A percentile compares a stretch with the other conserved stretches of the same genome.
Evolutionary conservation across 108 stramenopile genomes (phyloP).

Genomic region (Conticribra guillardii): DNA sequence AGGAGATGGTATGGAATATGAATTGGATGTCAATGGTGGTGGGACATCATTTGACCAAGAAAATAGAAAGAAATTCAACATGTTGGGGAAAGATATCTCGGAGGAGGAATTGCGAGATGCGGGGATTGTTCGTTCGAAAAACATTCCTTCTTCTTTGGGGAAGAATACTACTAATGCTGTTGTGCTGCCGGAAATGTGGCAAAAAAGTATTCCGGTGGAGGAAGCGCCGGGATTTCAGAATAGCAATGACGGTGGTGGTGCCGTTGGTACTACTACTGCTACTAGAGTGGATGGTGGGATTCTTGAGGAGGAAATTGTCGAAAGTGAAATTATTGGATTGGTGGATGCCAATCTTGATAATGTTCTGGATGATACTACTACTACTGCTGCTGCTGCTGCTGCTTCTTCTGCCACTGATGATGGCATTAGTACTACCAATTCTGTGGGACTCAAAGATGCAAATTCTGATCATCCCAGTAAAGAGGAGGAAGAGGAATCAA

Average conservation of each 20-base stretch:
- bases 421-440: background rate
- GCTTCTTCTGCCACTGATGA: background rate
- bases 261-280: no score
- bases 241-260: conserved; percentile 12
- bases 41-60: conserved; percentile 22
- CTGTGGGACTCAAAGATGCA: background rate
- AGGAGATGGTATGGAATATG: conserved; percentile 73
- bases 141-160: conserved; percentile 7
- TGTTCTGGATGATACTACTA: background rate
- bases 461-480: background rate
- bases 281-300: conserved; percentile 10
- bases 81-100: conserved; percentile 48
- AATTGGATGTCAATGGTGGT: conserved; percentile 10
- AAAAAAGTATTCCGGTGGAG: conserved; percentile 26
- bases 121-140: conserved; percentile 17
- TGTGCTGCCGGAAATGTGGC: no score
- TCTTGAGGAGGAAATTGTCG: conserved; percentile 31
- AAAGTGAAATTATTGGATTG: conserved; percentile 12
- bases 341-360: conserved; percentile 10
- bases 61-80: conserved; percentile 48
- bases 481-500: conserved; percentile 14
- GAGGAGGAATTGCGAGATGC: conserved; percentile 51
- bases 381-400: background rate
- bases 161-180: no score
- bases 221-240: conserved; percentile 13